Evolutionary conservation across 75 land plant species (phyloP), one percentile per base, ranked within the genome.

Genomic region (Larix kaempferi): DNA sequence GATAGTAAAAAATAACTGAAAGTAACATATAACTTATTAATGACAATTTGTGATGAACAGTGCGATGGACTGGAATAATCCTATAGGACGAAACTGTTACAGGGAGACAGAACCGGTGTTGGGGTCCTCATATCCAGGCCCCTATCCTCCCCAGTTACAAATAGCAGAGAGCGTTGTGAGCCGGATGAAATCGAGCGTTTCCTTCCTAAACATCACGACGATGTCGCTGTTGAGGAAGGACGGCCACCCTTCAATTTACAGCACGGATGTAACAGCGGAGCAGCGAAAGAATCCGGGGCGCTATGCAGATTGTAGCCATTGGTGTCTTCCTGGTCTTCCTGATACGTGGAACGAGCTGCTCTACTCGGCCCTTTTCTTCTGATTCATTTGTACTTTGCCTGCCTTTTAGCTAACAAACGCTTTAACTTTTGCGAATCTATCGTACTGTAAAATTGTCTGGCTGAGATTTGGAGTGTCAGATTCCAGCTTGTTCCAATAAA

Each of bases 291-390:
- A 23, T 27, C 55, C 75, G 15, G 57, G 35, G 16, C 74, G 77
- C 11, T 82, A 86, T 19, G 17, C 52, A 23, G 88, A 86, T 59
- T 86, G 88, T 54, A 71, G 77, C 64, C 88, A 86, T 41, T 86
- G 82, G 66, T 86, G 88, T 76, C 69, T 86, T 5, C 88, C 88
- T 0, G 88, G 88, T 3, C 71, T 86, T 17, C 88, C 88, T 0
- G 88, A 86, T 72, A 80, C 87, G 0, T 86, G 88, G 88, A 84
- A 84, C 39, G 71, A 84, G 55, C 86, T 86, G 14, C 71, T 86
- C n/a, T 73, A 58, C 4, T 78, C 79, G 75, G 21, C 81, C 72
- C 79, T 76, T 60, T 35, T 69, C 52, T 69, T 69, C 52, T n/a
- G 13, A 69, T n/a, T 41, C 0, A 2, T 37, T 26, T 49, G 12